Evolutionary conservation across 106 monocot species (phyloP), one percentile per base, ranked within the genome.

Genomic region (Amphibolis antarctica): DNA sequence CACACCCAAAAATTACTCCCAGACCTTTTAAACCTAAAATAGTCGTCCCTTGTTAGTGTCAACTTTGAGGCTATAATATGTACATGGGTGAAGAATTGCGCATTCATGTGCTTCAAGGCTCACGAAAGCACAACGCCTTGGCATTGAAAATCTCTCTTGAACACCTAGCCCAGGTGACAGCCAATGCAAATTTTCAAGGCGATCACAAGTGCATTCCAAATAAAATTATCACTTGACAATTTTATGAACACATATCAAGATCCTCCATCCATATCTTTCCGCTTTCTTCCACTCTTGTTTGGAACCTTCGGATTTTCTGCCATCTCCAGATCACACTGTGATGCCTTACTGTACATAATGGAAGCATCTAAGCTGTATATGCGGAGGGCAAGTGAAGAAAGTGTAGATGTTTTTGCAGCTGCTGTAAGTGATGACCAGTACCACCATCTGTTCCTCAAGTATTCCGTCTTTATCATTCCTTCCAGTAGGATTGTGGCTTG

Each of bases 351-450:
- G 53, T 96, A 90, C 57, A 90, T 67, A 18, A 96, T 81, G 55
- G 74, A 96, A 65, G 80, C 80, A 67, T 96, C 96, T 56, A 96
- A 73, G 25, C 80, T 78, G 63, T 85, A 87, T 64, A 90, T 65
- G 44, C 90, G 79, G 47, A 90, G 76, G 58, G 96, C 84, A 54
- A 96, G 90, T 0, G 96, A 84, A 9, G 90, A 82, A 24, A 90
- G 13, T 11, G 84, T 84, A 65, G 77, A 47, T 26, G 82, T 90
- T 51, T 74, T 90, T 21, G 80, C 77, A 18, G 90, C 89, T 46
- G 96, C 90, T 26, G 84, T 84, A 55, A 86, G 73, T 51, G 86
- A 90, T 29, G 90, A 96, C 96, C 96, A 96, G 71, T 82, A 84
- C 89, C 86, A 96, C 90, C 90, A 86, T 28, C 74, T 66, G 55